phyloP scores from a whole-genome alignment of 2,329 filamentous ascomycete genomes.

The Diaporthe sp. region DNA sequence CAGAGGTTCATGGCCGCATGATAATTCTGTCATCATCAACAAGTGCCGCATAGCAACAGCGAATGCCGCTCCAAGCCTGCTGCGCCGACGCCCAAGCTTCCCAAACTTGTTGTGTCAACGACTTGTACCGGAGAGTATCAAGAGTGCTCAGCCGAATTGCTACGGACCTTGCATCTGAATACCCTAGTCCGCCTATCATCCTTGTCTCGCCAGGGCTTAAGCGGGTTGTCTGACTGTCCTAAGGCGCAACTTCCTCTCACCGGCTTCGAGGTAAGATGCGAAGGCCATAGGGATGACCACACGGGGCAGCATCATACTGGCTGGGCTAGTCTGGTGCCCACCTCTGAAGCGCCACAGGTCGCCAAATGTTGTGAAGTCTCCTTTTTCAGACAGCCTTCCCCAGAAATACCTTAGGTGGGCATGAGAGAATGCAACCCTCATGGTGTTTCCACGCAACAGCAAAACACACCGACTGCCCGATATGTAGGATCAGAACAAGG shows the following conservation, averaged over 20 bases:
- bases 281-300: background rate
- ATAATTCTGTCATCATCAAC: background rate
- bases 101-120: background rate
- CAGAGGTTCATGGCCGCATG: background rate
- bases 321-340: background rate
- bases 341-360: background rate
- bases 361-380: background rate
- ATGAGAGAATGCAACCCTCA: background rate
- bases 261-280: background rate
- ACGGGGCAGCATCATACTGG: slow-evolving; percentile 23
- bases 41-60: background rate
- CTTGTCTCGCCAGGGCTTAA: background rate
- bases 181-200: background rate
- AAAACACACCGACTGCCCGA: slow-evolving; percentile 18
- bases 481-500: background rate
- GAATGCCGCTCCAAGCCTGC: background rate
- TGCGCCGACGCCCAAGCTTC: background rate
- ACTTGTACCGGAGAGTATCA: background rate
- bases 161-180: background rate
- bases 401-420: background rate
- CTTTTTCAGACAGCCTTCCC: background rate
- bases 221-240: background rate
- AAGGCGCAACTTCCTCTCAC: background rate
- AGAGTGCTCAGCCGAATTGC: background rate
- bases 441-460: background rate